Conservation (phyloP, 768 basidiomycete species). For the Fistulinella prunicolor region DNA sequence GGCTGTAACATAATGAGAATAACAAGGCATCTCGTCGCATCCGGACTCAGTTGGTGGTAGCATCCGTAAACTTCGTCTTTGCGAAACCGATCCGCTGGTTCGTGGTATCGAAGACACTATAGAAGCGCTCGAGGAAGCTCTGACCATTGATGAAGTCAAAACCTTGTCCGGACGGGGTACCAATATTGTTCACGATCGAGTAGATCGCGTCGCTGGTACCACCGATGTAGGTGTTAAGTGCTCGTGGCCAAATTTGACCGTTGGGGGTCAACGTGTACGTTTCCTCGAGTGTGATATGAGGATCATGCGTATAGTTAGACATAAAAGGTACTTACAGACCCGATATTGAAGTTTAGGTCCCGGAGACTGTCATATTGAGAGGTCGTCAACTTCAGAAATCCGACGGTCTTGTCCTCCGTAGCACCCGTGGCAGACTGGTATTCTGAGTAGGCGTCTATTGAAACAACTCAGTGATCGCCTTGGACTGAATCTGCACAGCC, state of each 20-base stretch:
- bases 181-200: slow-evolving; percentile 28
- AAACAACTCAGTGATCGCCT: slow-evolving; percentile 7
- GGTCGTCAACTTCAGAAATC: slow-evolving; percentile 28
- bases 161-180: slow-evolving; percentile 10
- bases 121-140: slow-evolving; percentile 36
- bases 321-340: neutral
- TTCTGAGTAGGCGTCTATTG: slow-evolving; percentile 24
- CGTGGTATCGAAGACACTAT: slow-evolving; percentile 39
- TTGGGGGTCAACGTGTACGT: slow-evolving; percentile 24
- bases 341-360: slow-evolving; percentile 28
- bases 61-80: slow-evolving; percentile 33
- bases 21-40: too few species aligned
- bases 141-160: slow-evolving; percentile 26
- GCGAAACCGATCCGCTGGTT: slow-evolving; percentile 42
- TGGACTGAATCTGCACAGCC: neutral
- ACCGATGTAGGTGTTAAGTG: slow-evolving; percentile 30
- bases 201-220: slow-evolving; percentile 26
- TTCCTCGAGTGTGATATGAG: neutral
- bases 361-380: slow-evolving; percentile 25
- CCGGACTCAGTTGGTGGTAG: neutral
- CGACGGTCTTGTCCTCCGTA: slow-evolving; percentile 23
- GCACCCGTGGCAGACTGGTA: slow-evolving; percentile 30
- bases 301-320: too few species aligned
- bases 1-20: too few species aligned
- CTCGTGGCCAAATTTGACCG: slow-evolving; percentile 35